Conservation (phyloP, 106 monocot genomes). For the Dendrobium officinale region DNA sequence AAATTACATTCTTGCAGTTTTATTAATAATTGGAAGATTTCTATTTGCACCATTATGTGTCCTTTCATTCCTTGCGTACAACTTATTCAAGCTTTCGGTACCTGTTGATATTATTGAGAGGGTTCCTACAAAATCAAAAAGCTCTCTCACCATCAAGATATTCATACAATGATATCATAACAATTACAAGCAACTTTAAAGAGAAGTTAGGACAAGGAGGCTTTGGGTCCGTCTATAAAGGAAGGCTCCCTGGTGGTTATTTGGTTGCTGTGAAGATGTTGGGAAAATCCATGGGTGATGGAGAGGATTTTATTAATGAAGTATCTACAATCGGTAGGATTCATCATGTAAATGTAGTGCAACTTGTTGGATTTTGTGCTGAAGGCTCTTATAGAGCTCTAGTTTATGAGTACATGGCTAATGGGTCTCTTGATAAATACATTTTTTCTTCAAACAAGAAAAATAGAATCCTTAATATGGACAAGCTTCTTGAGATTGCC, state of each 20-base stretch:
- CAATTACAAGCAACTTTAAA: no score
- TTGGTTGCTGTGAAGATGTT: background rate
- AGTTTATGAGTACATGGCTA: slow-evolving; percentile 13
- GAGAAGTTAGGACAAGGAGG: no score
- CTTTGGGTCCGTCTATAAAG: background rate
- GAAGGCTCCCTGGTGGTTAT: background rate
- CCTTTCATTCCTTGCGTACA: no score
- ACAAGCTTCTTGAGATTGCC: slow-evolving; percentile 10
- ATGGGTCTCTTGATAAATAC: slow-evolving; percentile 3
- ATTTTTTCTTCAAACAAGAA: background rate
- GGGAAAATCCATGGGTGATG: background rate
- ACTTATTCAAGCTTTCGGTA: background rate
- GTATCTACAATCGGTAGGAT: no score
- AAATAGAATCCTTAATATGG: background rate
- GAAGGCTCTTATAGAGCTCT: no score
- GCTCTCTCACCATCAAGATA: background rate
- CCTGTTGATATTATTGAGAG: background rate
- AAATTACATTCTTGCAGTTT: background rate
- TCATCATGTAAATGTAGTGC: no score
- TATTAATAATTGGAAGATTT: background rate
- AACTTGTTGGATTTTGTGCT: no score
- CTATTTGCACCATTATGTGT: no score
- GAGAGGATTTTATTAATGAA: background rate
- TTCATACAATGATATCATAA: background rate
- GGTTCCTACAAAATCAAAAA: no score